Percentiles rank a stretch among this genome's conserved stretches.
Evolutionary conservation across 495 filamentous ascomycete species (phyloP).

Genomic region (Tetracladium marchalianum): DNA sequence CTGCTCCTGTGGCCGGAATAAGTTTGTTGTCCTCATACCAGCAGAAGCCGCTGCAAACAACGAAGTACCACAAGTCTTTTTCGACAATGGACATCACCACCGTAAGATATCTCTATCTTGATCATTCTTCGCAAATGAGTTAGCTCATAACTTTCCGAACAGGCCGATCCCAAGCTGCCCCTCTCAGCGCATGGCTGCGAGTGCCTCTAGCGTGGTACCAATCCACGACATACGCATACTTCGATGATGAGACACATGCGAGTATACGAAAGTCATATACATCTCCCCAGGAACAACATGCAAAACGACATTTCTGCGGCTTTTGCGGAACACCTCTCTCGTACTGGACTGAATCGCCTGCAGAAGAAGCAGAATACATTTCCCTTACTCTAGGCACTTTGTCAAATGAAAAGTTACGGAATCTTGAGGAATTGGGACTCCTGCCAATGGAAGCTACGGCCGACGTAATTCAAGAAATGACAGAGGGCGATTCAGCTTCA

Average conservation of each 20-base stretch:
- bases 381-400: constrained; percentile 66
- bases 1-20: constrained; percentile 79
- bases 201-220: constrained; percentile 70
- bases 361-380: constrained; percentile 62
- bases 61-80: constrained; percentile 54
- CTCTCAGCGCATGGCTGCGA: constrained; percentile 67
- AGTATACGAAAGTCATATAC: constrained; percentile 66
- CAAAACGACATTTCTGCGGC: constrained; percentile 75
- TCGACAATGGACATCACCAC: constrained; percentile 61
- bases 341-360: constrained; percentile 67
- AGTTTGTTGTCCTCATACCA: constrained; percentile 65
- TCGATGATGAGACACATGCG: constrained; percentile 63
- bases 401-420: constrained; percentile 49
- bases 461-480: constrained; percentile 25
- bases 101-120: constrained; percentile 8
- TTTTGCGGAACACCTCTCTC: constrained; percentile 78
- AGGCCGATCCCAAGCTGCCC: constrained; percentile 60
- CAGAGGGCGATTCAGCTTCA: background rate
- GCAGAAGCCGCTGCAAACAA: constrained; percentile 25
- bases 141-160: constrained; percentile 1
- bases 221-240: constrained; percentile 59
- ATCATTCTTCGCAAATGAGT: background rate
- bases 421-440: constrained; percentile 58
- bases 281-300: constrained; percentile 43
- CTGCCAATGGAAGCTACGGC: constrained; percentile 39